Evolutionary conservation across 129 eudicot species (phyloP).

Genomic region (Tagetes erecta): DNA sequence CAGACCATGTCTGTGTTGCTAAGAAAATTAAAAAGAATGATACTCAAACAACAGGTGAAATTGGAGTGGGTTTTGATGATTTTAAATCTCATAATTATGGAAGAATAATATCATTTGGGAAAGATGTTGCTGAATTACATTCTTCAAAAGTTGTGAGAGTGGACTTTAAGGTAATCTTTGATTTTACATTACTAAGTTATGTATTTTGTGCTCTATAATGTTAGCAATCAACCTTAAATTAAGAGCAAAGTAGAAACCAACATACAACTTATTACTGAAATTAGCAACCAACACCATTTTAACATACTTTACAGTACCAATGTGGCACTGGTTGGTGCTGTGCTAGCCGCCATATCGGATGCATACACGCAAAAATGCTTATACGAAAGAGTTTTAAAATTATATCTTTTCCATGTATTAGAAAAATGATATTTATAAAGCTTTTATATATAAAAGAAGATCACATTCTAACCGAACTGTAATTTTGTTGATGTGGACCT

Average conservation of each 20-base stretch:
- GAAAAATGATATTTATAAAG: neutral
- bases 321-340: neutral
- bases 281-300: neutral
- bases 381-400: neutral
- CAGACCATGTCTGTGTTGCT: conserved; percentile 12
- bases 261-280: neutral
- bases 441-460: neutral
- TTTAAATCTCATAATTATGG: conserved; percentile 5
- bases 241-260: neutral
- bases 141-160: conserved; percentile 11
- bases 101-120: conserved; percentile 17
- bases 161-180: conserved; percentile 11
- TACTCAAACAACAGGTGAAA: conserved; percentile 8
- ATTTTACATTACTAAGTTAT: neutral
- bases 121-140: conserved; percentile 8
- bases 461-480: neutral
- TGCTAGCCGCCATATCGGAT: neutral
- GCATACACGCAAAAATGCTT: neutral
- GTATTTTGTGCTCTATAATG: neutral
- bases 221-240: conserved; percentile 1
- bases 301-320: neutral
- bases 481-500: neutral
- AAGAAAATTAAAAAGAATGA: neutral
- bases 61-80: neutral
- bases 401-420: neutral